Evolutionary conservation across 2,329 filamentous ascomycete species (phyloP).

Genomic region (Pyrenophora seminiperda): DNA sequence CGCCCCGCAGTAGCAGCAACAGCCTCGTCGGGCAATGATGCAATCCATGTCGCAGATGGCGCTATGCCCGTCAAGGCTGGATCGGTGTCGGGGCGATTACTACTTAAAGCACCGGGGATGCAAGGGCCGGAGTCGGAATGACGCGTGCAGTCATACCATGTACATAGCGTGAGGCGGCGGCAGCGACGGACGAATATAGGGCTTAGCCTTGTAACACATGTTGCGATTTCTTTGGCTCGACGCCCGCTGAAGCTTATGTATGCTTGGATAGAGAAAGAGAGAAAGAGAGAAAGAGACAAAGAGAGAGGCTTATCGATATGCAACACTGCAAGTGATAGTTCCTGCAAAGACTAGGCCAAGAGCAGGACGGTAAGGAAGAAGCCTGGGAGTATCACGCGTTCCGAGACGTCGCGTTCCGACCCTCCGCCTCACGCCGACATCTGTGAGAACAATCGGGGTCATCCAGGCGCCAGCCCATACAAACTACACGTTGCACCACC

Average conservation of each 20-base stretch:
- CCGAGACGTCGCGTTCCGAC: conserved; percentile 23
- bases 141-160: no score
- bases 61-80: conserved; percentile 14
- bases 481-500: background rate
- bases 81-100: conserved; percentile 18
- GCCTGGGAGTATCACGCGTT: conserved; percentile 20
- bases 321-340: no score
- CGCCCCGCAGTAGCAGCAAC: conserved; percentile 36
- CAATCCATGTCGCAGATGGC: conserved; percentile 26
- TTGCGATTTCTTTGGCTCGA: background rate
- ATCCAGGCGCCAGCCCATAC: conserved; percentile 10
- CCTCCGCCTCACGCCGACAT: conserved; percentile 12
- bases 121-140: background rate
- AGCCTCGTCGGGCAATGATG: conserved; percentile 35
- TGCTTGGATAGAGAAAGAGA: background rate
- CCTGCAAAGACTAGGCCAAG: no score
- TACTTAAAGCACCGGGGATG: conserved; percentile 5
- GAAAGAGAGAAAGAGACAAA: background rate
- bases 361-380: no score
- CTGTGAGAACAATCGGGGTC: conserved; percentile 7
- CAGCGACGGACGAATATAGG: conserved; percentile 3
- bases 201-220: conserved; percentile 2
- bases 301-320: no score
- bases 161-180: background rate
- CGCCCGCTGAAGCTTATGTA: background rate